Conservation (phyloP, 345 rosid species). For the Corchorus olitorius region DNA sequence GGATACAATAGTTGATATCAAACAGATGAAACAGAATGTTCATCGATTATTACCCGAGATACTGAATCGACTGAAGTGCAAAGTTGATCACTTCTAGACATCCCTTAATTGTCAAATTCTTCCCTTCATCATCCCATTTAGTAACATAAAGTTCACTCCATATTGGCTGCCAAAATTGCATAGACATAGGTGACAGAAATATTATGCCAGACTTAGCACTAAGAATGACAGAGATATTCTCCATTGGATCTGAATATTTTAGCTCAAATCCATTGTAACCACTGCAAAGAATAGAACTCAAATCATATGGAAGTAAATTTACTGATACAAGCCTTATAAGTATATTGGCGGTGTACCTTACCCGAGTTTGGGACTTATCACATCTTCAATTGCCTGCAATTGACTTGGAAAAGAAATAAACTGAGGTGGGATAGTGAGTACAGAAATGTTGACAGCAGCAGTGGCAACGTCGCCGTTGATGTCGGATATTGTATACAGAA, state of each 20-base stretch:
- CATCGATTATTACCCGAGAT: constrained; percentile 67
- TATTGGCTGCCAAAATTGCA: constrained; percentile 72
- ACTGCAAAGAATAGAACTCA: constrained; percentile 37
- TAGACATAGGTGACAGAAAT: constrained; percentile 56
- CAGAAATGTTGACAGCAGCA: constrained; percentile 54
- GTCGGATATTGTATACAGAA: constrained; percentile 65
- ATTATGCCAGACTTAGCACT: constrained; percentile 61
- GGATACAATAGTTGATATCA: no score
- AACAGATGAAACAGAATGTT: no score
- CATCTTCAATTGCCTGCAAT: constrained; percentile 79
- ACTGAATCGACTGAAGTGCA: constrained; percentile 71
- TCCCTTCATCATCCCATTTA: constrained; percentile 41
- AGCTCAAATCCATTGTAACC: constrained; percentile 74
- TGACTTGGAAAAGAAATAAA: constrained; percentile 64
- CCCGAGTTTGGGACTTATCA: constrained; percentile 73
- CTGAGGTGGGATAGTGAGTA: constrained; percentile 84
- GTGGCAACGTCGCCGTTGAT: constrained; percentile 65
- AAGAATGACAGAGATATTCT: constrained; percentile 69
- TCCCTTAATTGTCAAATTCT: constrained; percentile 63
- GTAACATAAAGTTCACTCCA: constrained; percentile 49
- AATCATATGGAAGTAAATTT: background rate
- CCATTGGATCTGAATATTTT: constrained; percentile 61
- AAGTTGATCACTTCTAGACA: constrained; percentile 60
- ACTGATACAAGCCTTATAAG: constrained; percentile 5
- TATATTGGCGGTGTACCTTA: constrained; percentile 19